phyloP scores from a whole-genome alignment of 1,139 yeast species.

The Yamadazyma siamensis region DNA sequence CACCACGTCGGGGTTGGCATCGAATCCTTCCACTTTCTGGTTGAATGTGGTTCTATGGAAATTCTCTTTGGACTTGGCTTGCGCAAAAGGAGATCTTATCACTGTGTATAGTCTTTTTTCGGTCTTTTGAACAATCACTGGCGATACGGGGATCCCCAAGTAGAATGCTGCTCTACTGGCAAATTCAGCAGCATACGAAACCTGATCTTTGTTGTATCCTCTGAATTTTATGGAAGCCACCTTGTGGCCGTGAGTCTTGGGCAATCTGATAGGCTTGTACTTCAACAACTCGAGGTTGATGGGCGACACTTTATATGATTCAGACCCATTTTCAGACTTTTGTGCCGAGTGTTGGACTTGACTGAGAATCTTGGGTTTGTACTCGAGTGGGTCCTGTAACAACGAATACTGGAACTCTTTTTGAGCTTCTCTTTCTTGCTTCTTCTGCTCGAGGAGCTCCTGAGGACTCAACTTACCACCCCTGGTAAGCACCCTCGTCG shows the following conservation, averaged over 20 bases:
- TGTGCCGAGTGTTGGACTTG: slow-evolving; percentile 21
- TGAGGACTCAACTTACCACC: slow-evolving; percentile 22
- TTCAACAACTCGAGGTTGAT: slow-evolving; percentile 79
- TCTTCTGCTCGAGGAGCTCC: slow-evolving; percentile 25
- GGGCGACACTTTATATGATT: slow-evolving; percentile 79
- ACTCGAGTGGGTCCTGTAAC: slow-evolving; percentile 28
- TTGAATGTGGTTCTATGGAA: slow-evolving; percentile 85
- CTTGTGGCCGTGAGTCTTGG: slow-evolving; percentile 65
- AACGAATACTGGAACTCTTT: slow-evolving; percentile 26
- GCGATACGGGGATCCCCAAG: slow-evolving; percentile 75
- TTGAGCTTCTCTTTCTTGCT: slow-evolving; percentile 27
- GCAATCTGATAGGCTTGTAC: slow-evolving; percentile 74
- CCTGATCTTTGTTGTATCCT: slow-evolving; percentile 66
- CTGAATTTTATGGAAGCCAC: slow-evolving; percentile 71
- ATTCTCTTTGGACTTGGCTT: slow-evolving; percentile 92
- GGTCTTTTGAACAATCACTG: slow-evolving; percentile 57
- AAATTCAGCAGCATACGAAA: slow-evolving; percentile 80
- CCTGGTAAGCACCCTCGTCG: slow-evolving; percentile 1
- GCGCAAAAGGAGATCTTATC: slow-evolving; percentile 88
- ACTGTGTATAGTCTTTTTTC: slow-evolving; percentile 86
- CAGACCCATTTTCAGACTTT: too few species aligned
- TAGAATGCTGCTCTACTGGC: slow-evolving; percentile 88
- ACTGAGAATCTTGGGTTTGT: slow-evolving; percentile 40
- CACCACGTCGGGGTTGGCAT: slow-evolving; percentile 80
- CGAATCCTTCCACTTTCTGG: slow-evolving; percentile 71